These are phyloP conservation scores for Puccinellia tenuiflora DNA, from an alignment of 176 grass and related monocot species.

Conservation along the genomic window DNA sequence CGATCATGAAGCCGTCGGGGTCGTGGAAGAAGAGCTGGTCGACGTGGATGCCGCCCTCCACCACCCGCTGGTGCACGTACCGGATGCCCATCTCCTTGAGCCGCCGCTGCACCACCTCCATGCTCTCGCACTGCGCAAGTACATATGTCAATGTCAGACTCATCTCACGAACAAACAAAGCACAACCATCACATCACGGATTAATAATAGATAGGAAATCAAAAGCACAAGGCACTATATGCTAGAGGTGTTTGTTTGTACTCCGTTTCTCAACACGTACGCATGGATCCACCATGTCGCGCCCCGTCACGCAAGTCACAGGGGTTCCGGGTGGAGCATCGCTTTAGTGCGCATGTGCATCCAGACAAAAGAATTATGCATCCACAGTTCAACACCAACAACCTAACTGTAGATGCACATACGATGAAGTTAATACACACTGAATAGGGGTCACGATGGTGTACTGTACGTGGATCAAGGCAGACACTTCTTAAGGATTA, in stretches of 20 bases:
- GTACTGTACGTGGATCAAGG: not conserved
- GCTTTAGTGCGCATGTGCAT: not conserved
- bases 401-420: not conserved
- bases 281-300: no score
- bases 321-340: no score
- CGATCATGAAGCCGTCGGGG: conserved; percentile 94
- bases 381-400: not conserved
- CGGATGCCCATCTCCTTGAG: conserved; percentile 58
- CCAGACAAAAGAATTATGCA: no score
- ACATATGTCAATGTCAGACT: not conserved
- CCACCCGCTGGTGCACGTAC: conserved; percentile 42
- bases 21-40: conserved; percentile 97
- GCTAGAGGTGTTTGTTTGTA: not conserved
- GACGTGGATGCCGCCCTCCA: conserved; percentile 62
- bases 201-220: not conserved
- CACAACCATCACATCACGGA: not conserved
- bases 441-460: no score
- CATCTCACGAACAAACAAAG: not conserved
- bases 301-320: no score
- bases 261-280: no score
- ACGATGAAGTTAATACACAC: no score
- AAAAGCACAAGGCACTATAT: not conserved
- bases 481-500: not conserved
- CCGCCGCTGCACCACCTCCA: conserved; percentile 54
- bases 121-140: conserved; percentile 60